Evolutionary conservation across 1,139 yeast species (phyloP), one percentile per base, ranked within the genome.

Genomic region (Oligophagozyma castellii): DNA sequence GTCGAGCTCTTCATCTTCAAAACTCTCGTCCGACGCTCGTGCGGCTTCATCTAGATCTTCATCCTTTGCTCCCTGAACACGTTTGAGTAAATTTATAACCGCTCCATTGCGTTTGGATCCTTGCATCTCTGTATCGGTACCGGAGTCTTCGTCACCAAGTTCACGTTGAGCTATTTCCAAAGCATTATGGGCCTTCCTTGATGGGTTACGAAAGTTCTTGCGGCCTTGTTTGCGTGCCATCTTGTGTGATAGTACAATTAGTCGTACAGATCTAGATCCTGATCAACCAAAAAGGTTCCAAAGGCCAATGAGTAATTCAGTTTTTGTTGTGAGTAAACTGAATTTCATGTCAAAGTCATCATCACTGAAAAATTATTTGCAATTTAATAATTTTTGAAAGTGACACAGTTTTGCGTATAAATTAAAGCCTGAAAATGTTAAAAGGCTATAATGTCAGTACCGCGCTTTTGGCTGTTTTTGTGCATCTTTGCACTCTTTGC

Each of bases 401-500:
- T n/a, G n/a, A n/a, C n/a, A n/a, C n/a, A n/a, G n/a, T n/a, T n/a
- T n/a, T n/a, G n/a, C n/a, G n/a, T n/a, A n/a, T n/a, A n/a, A n/a
- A n/a, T n/a, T n/a, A n/a, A n/a, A n/a, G n/a, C n/a, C n/a, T n/a
- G n/a, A n/a, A 18, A 18, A 18, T 18, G 20, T 7, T 7, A 10
- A 7, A 21, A 21, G 10, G 12, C 10, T 8, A 53, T 24, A 12
- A 40, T 20, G 33, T 57, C 61, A 2, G 62, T 56, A 2, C 63
- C 63, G 30, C 52, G 52, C 19, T 52, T 51, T 30, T 48, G 55
- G 6, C 59, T 56, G 19, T 49, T 47, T 26, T 49, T 44, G 4
- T 54, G 48, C 74, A 89, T 70, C 51, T 89, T 89, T 2, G 99
- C 98, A 47, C 94, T 78, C 40, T 79, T 73, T 1, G 96, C 80